Base-by-base conservation (phyloP, 192 early-diverging fungal species). In the Coemansia brasiliensis region DNA sequence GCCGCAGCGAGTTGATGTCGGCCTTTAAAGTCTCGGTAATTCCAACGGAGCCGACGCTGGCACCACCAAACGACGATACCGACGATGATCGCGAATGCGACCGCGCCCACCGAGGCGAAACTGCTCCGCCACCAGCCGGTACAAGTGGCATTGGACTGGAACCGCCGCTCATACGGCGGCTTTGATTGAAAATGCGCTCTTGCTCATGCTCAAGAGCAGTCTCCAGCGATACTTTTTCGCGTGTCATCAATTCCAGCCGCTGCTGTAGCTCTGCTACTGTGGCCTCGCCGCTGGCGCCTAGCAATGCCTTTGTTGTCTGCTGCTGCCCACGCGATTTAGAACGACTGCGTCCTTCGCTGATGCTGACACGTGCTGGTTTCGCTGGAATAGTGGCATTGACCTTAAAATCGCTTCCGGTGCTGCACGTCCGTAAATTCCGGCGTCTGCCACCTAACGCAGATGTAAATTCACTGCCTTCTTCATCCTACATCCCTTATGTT, bases 201-300 rank as follows among this genome's bases (percentile, higher is more conserved):
- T 94, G 91, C 59, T 94, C 92, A 64, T 93, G 90, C 62, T 96
- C 94, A 57, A 96, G 74, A 12, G 92, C 88, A 52, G 85, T 85
- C 54, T 96, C 94, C 81, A 96, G 85, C 39, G 92, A 86, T 57
- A 93, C 83, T 73, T 94, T 96, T 69, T 96, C 94, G 56, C 86
- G 84, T 61, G 94, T 89, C 32, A 96, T 80, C 76, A 79, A 69
- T 56, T 91, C 89, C 27, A 91, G 59, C 17, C 86, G 84, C 59
- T 87, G 85, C 57, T 88, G 83, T 37, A 89, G 76, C 52, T 88
- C 72, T 1, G 44, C 51, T 37, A 80, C 67, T 32, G 70, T 72
- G 7, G 57, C 59, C 22, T 74, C 69, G 63, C 60, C 58, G 50
- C 42, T 51, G 39, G 44, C 43, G 56, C 26, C 55, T 10, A 39